Base-by-base conservation (phyloP, 2,329 filamentous ascomycete genomes). In the Dothideomycetes sp. region DNA sequence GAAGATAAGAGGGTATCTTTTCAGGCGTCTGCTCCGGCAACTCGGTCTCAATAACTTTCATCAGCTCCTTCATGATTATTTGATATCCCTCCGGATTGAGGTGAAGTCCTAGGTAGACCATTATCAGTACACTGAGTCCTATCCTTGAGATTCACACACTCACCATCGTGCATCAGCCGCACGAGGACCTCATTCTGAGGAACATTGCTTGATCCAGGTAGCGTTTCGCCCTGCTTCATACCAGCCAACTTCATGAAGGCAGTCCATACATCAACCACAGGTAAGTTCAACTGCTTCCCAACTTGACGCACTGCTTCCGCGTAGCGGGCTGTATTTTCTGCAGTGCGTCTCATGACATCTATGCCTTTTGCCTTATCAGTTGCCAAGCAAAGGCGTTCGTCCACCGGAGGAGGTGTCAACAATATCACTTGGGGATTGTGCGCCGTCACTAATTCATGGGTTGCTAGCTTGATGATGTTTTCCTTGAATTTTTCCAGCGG, bases 321-420 rank as follows among this genome's bases (percentile, higher is more conserved):
- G 53, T 72, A 95, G 59, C 56, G 68, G 59, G 64, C 84, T 52
- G 68, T 79, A 60, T 61, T 68, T 51, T 60, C 74, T 52, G 60
- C 84, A 57, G 67, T 84, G 66, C 65, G 71, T 16, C 61, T 54
- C 19, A 57, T 55, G 46, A 51, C 52, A 29, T 47, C 43, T 39
- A 55, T 58, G 39, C 58, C 62, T 37, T 47, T 65, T 34, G 43
- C 52, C 43, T 56, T 55, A 66, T 66, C 49, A 58, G 45, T 55
- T 55, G 38, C 66, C 64, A 67, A 66, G 29, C 75, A 62, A 44
- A 79, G 73, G 56, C 85, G 79, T 61, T 93, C 81, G 51, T 94
- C 82, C 37, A 93, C 61, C 0, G 87, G 87, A 1, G 88, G 84
- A 18, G 89, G 86, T 0, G 85, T 82, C 35, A 95, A 70, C 4